Evolutionary conservation across 768 basidiomycete species (phyloP).

Genomic region (Auricularia heimuer): DNA sequence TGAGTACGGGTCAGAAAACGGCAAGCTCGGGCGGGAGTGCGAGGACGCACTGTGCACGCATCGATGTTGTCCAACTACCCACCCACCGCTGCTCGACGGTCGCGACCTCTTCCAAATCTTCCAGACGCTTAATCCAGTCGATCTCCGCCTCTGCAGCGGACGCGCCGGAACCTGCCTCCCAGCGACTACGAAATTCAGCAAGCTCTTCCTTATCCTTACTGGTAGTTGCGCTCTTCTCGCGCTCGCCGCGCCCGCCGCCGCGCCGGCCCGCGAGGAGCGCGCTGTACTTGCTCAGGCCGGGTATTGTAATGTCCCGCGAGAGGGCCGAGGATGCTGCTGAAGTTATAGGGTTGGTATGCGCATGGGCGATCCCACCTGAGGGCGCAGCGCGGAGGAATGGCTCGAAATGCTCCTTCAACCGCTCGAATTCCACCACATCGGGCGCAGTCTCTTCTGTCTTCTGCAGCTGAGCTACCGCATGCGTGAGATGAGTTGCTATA

Average conservation of each 20-base stretch:
- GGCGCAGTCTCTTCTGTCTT: constrained; percentile 80
- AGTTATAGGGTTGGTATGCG: constrained; percentile 73
- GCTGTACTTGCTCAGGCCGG: constrained; percentile 72
- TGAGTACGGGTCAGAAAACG: constrained; percentile 21
- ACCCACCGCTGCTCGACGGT: constrained; percentile 72
- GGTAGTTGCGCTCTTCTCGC: constrained; percentile 46
- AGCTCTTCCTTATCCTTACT: constrained; percentile 55
- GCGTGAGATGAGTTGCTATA: background rate
- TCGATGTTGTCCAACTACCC: constrained; percentile 63
- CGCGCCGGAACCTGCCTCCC: constrained; percentile 51
- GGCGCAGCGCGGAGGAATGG: constrained; percentile 74
- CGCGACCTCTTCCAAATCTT: constrained; percentile 52
- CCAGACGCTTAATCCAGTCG: constrained; percentile 57
- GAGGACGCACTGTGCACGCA: constrained; percentile 49
- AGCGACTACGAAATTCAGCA: constrained; percentile 61
- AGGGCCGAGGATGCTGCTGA: constrained; percentile 85
- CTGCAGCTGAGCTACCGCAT: constrained; percentile 72
- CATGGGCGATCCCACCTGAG: constrained; percentile 43
- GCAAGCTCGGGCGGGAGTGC: background rate
- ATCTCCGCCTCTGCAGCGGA: constrained; percentile 61
- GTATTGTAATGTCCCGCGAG: constrained; percentile 63
- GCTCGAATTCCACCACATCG: constrained; percentile 83
- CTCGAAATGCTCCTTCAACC: constrained; percentile 94
- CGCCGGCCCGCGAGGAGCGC: constrained; percentile 39
- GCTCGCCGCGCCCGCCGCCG: constrained; percentile 31